These are phyloP conservation scores for Akanthomyces dipterigenus DNA, from an alignment of 2,329 filamentous ascomycete genomes.

Conservation along the genomic window DNA sequence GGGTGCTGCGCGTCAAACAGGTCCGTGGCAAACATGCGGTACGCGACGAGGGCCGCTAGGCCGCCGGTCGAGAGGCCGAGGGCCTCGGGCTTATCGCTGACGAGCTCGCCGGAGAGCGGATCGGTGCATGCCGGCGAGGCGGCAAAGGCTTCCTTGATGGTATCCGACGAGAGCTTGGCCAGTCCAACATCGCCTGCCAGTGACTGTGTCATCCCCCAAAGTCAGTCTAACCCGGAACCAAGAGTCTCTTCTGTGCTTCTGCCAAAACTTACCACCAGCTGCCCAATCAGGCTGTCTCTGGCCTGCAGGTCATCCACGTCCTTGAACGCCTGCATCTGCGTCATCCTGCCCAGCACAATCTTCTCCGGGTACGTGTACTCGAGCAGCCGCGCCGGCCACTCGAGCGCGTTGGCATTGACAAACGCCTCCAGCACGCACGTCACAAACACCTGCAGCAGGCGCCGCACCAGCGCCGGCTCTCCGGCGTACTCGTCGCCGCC, in stretches of 20 bases:
- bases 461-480: constrained; percentile 56
- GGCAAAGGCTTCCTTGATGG: constrained; percentile 40
- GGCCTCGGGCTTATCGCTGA: constrained; percentile 40
- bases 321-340: constrained; percentile 57
- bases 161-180: constrained; percentile 35
- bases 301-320: constrained; percentile 55
- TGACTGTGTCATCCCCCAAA: constrained; percentile 30
- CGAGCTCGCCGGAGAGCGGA: constrained; percentile 40
- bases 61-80: constrained; percentile 55
- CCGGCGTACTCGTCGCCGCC: constrained; percentile 37
- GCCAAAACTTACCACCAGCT: constrained; percentile 60
- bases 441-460: constrained; percentile 68
- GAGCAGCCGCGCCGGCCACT: constrained; percentile 58
- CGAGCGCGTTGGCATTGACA: constrained; percentile 52
- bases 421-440: constrained; percentile 72
- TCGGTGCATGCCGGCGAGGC: constrained; percentile 34
- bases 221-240: no score
- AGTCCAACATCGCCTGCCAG: constrained; percentile 58
- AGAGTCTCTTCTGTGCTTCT: no score
- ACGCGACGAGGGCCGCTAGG: constrained; percentile 51
- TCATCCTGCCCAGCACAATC: constrained; percentile 54
- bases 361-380: constrained; percentile 62
- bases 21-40: constrained; percentile 56
- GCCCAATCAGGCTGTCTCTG: constrained; percentile 61
- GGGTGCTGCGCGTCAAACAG: constrained; percentile 52